phyloP scores from a whole-genome alignment of 1,139 yeast species.

The Lodderomyces elongisporus region DNA sequence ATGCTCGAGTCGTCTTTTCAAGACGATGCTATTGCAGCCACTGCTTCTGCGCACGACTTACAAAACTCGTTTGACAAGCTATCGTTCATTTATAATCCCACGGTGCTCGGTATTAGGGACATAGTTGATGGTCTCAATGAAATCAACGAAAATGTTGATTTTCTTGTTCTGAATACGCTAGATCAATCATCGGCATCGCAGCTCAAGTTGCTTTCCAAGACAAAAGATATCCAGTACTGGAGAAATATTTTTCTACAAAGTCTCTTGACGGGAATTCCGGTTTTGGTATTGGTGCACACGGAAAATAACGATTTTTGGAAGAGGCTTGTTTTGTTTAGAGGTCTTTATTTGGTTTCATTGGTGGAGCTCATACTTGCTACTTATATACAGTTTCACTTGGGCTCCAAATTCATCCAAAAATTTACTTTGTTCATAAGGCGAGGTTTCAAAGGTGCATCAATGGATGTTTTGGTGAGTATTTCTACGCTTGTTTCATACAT shows the following conservation, averaged over 20 bases:
- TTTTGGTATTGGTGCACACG: slow-evolving; percentile 52
- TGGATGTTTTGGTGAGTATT: slow-evolving; percentile 87
- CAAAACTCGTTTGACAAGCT: slow-evolving; percentile 27
- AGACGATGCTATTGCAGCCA: too few relatives aligned
- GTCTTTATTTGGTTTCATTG: slow-evolving; percentile 55
- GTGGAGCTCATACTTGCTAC: slow-evolving; percentile 59
- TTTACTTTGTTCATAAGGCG: slow-evolving; percentile 63
- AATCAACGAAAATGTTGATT: slow-evolving; percentile 26
- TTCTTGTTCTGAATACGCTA: slow-evolving; percentile 37
- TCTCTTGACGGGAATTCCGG: slow-evolving; percentile 56
- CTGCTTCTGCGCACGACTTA: too few relatives aligned
- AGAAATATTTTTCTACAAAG: slow-evolving; percentile 48
- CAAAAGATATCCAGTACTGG: slow-evolving; percentile 74
- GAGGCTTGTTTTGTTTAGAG: slow-evolving; percentile 32
- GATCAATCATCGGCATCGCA: slow-evolving; percentile 55
- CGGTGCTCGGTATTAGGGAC: slow-evolving; percentile 50
- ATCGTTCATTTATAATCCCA: slow-evolving; percentile 39
- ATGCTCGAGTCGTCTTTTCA: too few relatives aligned
- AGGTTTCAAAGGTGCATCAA: slow-evolving; percentile 65
- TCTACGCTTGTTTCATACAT: slow-evolving; percentile 77
- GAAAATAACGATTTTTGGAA: slow-evolving; percentile 30
- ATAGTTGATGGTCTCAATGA: slow-evolving; percentile 42
- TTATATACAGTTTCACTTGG: slow-evolving; percentile 68
- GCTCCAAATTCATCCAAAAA: slow-evolving; percentile 57
- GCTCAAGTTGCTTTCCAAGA: slow-evolving; percentile 60